Evolutionary conservation across 2,329 filamentous ascomycete genomes (phyloP).

Genomic region (Hortaea werneckii): DNA sequence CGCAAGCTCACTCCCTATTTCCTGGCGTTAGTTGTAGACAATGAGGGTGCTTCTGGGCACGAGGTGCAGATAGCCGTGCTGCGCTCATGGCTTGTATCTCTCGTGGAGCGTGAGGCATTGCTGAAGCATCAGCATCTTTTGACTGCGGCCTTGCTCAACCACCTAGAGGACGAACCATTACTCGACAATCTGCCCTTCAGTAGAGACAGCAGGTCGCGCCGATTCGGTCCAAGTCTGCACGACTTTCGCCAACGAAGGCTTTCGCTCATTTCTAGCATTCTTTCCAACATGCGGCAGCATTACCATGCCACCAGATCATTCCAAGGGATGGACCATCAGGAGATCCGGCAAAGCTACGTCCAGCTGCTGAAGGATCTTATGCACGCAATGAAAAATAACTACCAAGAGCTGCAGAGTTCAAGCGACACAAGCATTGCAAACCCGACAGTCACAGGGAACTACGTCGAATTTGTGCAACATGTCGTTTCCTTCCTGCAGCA

Average conservation of each 20-base stretch:
- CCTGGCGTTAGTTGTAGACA: slow-evolving; percentile 30
- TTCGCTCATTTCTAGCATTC: slow-evolving; percentile 44
- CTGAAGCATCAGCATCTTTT: slow-evolving; percentile 52
- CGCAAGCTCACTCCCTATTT: slow-evolving; percentile 38
- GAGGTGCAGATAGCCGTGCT: slow-evolving; percentile 41
- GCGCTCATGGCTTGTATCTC: slow-evolving; percentile 42
- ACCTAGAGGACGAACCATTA: slow-evolving; percentile 36
- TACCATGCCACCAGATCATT: slow-evolving; percentile 27
- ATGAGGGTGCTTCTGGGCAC: slow-evolving; percentile 28
- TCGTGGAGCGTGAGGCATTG: slow-evolving; percentile 50
- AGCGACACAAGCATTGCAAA: slow-evolving; percentile 10
- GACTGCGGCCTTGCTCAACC: slow-evolving; percentile 44
- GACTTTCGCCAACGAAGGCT: slow-evolving; percentile 47
- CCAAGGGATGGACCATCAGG: slow-evolving; percentile 22
- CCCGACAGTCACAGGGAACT: slow-evolving; percentile 36
- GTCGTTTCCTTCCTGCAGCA: slow-evolving; percentile 52
- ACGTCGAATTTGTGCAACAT: slow-evolving; percentile 52
- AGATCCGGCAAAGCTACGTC: slow-evolving; percentile 38
- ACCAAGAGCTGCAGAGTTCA: slow-evolving; percentile 39
- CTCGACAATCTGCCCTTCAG: slow-evolving; percentile 50
- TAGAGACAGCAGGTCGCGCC: slow-evolving; percentile 24
- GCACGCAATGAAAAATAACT: slow-evolving; percentile 51
- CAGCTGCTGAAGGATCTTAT: slow-evolving; percentile 47
- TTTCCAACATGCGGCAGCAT: slow-evolving; percentile 50
- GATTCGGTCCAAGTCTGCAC: slow-evolving; percentile 39